These are phyloP conservation scores for Fagus crenata DNA, from an alignment of 306 rosid genomes.

Conservation along the genomic window DNA sequence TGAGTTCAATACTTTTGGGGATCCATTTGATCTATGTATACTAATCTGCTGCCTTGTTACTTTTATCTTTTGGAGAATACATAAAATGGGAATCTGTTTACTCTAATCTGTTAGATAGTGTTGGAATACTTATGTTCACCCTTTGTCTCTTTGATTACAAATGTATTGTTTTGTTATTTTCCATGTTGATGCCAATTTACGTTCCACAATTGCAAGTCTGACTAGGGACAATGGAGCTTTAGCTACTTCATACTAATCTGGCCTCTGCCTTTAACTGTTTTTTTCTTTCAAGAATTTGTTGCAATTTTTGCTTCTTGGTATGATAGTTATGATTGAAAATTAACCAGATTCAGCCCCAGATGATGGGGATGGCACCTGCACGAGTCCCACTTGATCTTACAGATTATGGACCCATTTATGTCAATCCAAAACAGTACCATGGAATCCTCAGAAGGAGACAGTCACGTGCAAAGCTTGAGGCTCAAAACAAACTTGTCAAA, in stretches of 20 bases:
- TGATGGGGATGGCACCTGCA: slow-evolving; percentile 60
- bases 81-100: not conserved
- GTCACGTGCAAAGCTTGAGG: slow-evolving; percentile 90
- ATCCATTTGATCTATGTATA: not conserved
- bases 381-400: slow-evolving; percentile 73
- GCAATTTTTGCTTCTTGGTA: not conserved
- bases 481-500: slow-evolving; percentile 72
- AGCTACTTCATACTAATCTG: not conserved
- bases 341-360: slow-evolving; percentile 42
- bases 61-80: not conserved
- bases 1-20: not conserved
- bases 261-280: not conserved
- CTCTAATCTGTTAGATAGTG: not conserved
- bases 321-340: not conserved
- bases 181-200: not conserved
- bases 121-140: not conserved
- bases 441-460: slow-evolving; percentile 90
- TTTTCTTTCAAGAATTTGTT: not conserved
- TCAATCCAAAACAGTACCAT: slow-evolving; percentile 86
- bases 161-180: too few relatives aligned
- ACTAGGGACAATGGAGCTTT: not conserved
- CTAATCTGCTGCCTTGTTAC: not conserved
- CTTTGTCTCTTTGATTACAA: too few relatives aligned
- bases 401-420: slow-evolving; percentile 84
- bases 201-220: not conserved